A percentile compares a stretch with the other conserved stretches of the same genome.
phyloP scores from a whole-genome alignment of 2,329 filamentous ascomycete genomes.

The Stagonosporopsis vannaccii region DNA sequence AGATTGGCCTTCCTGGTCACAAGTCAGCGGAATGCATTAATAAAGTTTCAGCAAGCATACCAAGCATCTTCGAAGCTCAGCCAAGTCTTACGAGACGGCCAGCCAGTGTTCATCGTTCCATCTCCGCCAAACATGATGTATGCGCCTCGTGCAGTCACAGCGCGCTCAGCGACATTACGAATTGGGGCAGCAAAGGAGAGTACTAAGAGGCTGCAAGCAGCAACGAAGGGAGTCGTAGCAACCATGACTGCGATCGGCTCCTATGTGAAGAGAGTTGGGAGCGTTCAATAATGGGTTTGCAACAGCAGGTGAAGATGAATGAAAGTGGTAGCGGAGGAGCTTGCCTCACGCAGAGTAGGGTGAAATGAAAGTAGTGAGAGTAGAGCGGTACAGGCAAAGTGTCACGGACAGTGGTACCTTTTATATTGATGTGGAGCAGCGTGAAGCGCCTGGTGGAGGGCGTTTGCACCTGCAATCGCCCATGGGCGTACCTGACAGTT shows the following conservation, averaged over 20 bases:
- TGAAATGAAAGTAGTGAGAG: constrained; percentile 8
- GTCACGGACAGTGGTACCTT: constrained; percentile 7
- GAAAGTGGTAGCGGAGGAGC: constrained; percentile 12
- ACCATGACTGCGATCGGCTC: constrained; percentile 23
- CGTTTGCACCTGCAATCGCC: constrained; percentile 9
- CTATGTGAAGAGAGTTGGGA: background rate
- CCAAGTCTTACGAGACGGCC: constrained; percentile 48
- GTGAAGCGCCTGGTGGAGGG: constrained; percentile 2
- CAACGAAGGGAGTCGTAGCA: constrained; percentile 25
- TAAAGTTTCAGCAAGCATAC: constrained; percentile 20
- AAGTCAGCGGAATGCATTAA: constrained; percentile 7
- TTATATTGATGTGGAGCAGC: constrained; percentile 5
- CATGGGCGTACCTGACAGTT: constrained; percentile 14
- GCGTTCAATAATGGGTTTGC: background rate
- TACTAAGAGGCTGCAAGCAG: constrained; percentile 40
- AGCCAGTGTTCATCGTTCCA: constrained; percentile 46
- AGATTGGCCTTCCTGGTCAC: constrained; percentile 43
- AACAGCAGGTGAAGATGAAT: constrained; percentile 3
- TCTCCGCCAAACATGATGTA: constrained; percentile 46
- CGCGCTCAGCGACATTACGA: constrained; percentile 12
- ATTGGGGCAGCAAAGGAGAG: constrained; percentile 36
- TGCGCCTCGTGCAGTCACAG: constrained; percentile 27
- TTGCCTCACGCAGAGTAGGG: constrained; percentile 11
- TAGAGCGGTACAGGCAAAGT: constrained; percentile 5
- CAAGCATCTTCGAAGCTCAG: constrained; percentile 45